Evolutionary conservation across 108 stramenopile genomes (phyloP), one percentile per base, ranked within the genome.

Genomic region (Nannochloropsis oceanica): DNA sequence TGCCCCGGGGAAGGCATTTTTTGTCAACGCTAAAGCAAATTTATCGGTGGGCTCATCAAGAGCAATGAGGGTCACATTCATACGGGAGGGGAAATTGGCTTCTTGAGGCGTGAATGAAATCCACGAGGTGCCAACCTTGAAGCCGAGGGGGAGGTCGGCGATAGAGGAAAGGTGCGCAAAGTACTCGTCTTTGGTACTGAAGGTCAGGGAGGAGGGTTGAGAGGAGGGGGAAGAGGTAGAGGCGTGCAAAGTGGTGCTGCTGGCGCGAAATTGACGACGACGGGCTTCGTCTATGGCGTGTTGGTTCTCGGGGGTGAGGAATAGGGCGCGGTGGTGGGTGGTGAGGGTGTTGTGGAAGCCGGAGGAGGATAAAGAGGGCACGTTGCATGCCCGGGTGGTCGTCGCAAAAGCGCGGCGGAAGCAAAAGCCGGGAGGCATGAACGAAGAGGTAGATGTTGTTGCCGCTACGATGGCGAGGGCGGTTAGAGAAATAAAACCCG

Each of bases 1-100:
- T 43, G 94, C 93, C 44, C 97, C 97, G 44, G 96, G 96, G 83
- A 96, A 97, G 92, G 82, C 27, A 80, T 88, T 88, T 9, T 81
- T 46, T n/a, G 88, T 88, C 44, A 88, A 88, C 22, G 82, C 84
- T 18, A 84, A 82, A 8, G 79, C 84, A 24, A 79, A 79, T 26
- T 22, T 59, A 24, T 84, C 27, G 0, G 79, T 82, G 25, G 81
- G 84, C 88, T 88, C 88, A 43, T 88, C 88, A 25, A 88, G 14
- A 26, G 80, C 88, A 43, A 88, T 88, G 44, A 50, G 84, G 20
- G 88, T 88, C 26, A 88, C 79, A 22, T 88, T 88, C 88, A 88
- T 88, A 13, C 22, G 24, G 24, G 82, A 43, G n/a, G 27, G 43
- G 11, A 73, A 44, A 44, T 18, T 82, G 12, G 88, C 84, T 79